Percentiles rank a stretch among this genome's conserved stretches.
Conservation (phyloP, 768 basidiomycete genomes). For the Chlorophyllum brunneum region DNA sequence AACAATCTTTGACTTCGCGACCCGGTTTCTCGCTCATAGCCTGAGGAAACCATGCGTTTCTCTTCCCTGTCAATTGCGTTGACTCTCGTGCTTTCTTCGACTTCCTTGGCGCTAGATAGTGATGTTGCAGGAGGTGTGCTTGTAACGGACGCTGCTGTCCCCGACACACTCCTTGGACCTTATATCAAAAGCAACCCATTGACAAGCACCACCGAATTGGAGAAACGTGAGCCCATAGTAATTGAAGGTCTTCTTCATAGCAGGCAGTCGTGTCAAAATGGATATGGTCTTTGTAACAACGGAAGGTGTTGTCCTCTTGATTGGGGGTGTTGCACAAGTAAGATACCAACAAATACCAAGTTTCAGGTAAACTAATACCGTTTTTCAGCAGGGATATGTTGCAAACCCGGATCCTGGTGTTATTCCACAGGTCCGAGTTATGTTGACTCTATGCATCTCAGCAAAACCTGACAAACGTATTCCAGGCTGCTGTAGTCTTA, state of each 20-base stretch:
- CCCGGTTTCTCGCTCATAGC: background rate
- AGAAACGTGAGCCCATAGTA: background rate
- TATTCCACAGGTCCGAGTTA: conserved; percentile 1
- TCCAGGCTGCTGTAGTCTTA: background rate
- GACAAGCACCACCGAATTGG: background rate
- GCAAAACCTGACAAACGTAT: background rate
- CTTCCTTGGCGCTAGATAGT: background rate
- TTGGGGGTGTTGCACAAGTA: conserved; percentile 4
- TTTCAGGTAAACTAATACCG: background rate
- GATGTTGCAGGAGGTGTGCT: background rate
- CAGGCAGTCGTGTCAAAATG: conserved; percentile 4
- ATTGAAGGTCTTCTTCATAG: conserved; percentile 6
- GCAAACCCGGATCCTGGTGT: conserved; percentile 2
- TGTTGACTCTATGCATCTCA: background rate
- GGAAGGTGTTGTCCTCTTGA: conserved; percentile 7
- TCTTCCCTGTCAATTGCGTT: background rate
- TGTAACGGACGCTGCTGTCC: background rate
- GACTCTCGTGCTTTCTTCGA: background rate
- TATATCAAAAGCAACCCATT: background rate
- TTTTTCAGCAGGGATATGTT: background rate
- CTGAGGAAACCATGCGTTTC: conserved; percentile 1
- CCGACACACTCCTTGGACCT: background rate
- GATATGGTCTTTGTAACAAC: conserved; percentile 1
- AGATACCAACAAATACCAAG: background rate
- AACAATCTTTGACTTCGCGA: background rate